Percentiles rank a stretch among this genome's conserved stretches.
phyloP scores from a whole-genome alignment of 2,329 filamentous ascomycete genomes.

The Fusarium oligoseptatum region DNA sequence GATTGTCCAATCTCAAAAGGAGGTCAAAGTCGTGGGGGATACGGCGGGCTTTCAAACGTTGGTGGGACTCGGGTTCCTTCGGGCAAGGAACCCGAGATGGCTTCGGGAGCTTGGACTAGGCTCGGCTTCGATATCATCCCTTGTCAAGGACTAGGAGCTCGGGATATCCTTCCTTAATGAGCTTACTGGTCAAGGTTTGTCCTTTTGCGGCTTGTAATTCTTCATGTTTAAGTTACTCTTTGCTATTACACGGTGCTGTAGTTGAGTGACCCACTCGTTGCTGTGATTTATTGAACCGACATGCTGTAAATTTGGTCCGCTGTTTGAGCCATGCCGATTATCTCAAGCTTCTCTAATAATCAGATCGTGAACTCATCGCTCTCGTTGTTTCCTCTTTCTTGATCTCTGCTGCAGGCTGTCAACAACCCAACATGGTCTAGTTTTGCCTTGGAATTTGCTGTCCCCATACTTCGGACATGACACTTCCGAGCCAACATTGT shows the following conservation, averaged over 20 bases:
- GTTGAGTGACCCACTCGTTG: not conserved
- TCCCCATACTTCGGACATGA: not conserved
- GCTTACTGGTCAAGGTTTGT: not conserved
- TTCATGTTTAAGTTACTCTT: not conserved
- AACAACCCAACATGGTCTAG: not conserved
- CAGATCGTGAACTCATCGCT: not conserved
- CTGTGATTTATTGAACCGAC: not conserved
- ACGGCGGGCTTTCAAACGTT: not conserved
- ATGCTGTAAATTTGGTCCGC: not conserved
- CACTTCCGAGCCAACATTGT: not conserved
- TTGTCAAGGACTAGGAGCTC: not conserved
- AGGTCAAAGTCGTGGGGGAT: not conserved
- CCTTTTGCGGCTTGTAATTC: not conserved
- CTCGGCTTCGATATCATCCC: not conserved
- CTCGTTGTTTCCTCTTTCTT: not conserved
- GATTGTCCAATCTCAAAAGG: not conserved
- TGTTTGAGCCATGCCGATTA: not conserved
- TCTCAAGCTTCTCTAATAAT: not conserved
- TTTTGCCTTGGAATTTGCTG: not conserved
- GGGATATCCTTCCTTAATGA: not conserved
- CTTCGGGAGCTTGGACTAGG: slow-evolving; percentile 1
- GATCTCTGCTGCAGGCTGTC: not conserved
- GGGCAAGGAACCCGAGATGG: slow-evolving; percentile 5
- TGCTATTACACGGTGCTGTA: not conserved
- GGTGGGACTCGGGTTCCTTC: slow-evolving; percentile 9